These are phyloP conservation scores for Lupinus albus DNA, from an alignment of 306 rosid genomes.

Conservation along the genomic window DNA sequence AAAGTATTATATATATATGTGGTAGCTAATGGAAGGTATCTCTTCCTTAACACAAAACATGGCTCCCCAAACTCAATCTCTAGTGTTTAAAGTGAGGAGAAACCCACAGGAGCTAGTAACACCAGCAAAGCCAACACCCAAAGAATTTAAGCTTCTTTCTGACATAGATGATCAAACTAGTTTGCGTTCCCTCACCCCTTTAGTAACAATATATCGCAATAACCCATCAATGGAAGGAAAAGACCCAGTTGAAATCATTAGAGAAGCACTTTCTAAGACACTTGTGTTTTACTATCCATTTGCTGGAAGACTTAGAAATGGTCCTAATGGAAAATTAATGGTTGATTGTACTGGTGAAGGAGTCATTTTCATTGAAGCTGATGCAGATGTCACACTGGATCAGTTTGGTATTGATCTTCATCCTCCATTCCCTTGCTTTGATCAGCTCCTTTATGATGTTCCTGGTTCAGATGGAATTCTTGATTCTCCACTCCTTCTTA, in stretches of 20 bases:
- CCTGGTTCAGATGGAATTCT: constrained; percentile 40
- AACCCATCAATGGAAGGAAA: constrained; percentile 27
- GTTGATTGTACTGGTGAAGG: constrained; percentile 61
- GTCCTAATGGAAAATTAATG: constrained; percentile 12
- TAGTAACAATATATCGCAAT: background rate
- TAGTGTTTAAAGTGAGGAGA: constrained; percentile 24
- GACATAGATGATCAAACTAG: constrained; percentile 45
- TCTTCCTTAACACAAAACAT: constrained; percentile 8
- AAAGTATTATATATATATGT: too few species aligned
- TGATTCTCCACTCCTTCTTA: constrained; percentile 43
- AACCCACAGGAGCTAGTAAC: constrained; percentile 32
- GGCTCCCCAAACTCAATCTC: background rate
- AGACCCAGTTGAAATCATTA: constrained; percentile 35
- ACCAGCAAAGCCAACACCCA: constrained; percentile 42
- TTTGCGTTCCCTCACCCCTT: background rate
- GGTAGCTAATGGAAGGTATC: too few species aligned
- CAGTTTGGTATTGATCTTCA: constrained; percentile 47
- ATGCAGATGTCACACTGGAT: constrained; percentile 48
- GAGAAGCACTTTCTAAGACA: constrained; percentile 10
- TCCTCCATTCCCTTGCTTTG: constrained; percentile 55
- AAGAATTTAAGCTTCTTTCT: constrained; percentile 29
- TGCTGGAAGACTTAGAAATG: constrained; percentile 42
- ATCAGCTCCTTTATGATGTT: constrained; percentile 46
- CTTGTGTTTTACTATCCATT: constrained; percentile 41
- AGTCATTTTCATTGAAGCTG: constrained; percentile 49